These are phyloP conservation scores for Neonectria coccinea DNA, from an alignment of 2,329 filamentous ascomycete genomes.

Conservation along the genomic window DNA sequence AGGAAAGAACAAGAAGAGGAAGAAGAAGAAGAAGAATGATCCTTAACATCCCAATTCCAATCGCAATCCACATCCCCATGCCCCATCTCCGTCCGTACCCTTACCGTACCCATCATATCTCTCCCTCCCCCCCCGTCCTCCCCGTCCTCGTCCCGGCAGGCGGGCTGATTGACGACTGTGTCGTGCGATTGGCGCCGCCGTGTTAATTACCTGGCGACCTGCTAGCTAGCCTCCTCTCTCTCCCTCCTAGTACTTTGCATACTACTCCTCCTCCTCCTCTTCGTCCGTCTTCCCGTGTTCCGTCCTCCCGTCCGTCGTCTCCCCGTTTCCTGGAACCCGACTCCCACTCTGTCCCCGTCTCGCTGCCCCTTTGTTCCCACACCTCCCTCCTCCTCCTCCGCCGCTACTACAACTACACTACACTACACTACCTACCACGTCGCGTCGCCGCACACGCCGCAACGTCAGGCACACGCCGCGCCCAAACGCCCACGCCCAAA, in stretches of 20 bases:
- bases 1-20: not conserved
- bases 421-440: constrained; percentile 32
- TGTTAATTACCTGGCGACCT: constrained; percentile 21
- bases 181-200: constrained; percentile 25
- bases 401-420: too few relatives aligned
- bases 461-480: constrained; percentile 22
- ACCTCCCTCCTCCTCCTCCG: constrained; percentile 24
- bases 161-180: constrained; percentile 28
- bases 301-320: constrained; percentile 43
- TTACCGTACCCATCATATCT: constrained; percentile 15
- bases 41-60: constrained; percentile 6
- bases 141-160: constrained; percentile 16
- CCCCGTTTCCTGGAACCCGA: constrained; percentile 38
- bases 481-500: constrained; percentile 11
- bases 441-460: constrained; percentile 40
- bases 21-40: not conserved
- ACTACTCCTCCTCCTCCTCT: constrained; percentile 35
- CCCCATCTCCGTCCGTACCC: not conserved
- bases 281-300: constrained; percentile 31
- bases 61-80: not conserved
- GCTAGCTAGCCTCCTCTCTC: not conserved
- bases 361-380: constrained; percentile 43
- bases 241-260: constrained; percentile 14
- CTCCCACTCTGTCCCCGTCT: constrained; percentile 19
- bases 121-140: not conserved